Evolutionary conservation across 2,329 filamentous ascomycete species (phyloP).

Genomic region (Talaromyces sp.): DNA sequence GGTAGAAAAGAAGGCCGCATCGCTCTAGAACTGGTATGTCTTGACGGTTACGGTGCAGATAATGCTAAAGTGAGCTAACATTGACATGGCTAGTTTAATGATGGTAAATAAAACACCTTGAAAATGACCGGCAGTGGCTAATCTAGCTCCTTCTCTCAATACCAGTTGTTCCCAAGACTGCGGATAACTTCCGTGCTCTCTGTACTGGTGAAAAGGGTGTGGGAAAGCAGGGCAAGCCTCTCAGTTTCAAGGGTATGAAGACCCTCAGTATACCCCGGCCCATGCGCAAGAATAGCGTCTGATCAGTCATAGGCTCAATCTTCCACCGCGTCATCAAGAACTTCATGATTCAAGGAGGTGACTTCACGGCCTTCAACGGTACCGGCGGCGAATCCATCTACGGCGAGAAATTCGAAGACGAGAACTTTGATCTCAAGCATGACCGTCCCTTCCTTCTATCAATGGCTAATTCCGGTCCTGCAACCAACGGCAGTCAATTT

Average conservation of each 20-base stretch:
- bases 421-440: conserved; percentile 91
- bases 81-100: conserved; percentile 42
- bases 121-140: not conserved
- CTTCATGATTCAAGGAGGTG: conserved; percentile 98
- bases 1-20: conserved; percentile 70
- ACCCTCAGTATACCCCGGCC: too few species aligned
- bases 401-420: conserved; percentile 93
- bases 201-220: conserved; percentile 92
- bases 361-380: conserved; percentile 91
- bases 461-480: conserved; percentile 96
- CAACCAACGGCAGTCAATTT: conserved; percentile 96
- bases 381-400: conserved; percentile 98
- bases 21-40: conserved; percentile 73
- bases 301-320: conserved; percentile 56
- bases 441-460: conserved; percentile 88
- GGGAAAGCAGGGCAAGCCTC: conserved; percentile 74
- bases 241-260: conserved; percentile 74
- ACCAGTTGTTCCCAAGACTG: conserved; percentile 81
- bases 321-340: conserved; percentile 98
- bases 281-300: not conserved
- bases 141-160: not conserved
- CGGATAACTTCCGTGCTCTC: conserved; percentile 90
- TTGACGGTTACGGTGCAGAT: conserved; percentile 2
- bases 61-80: not conserved
- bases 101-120: conserved; percentile 37